phyloP scores from a whole-genome alignment of 2,329 filamentous ascomycete species.

The Colletotrichum eleusines region DNA sequence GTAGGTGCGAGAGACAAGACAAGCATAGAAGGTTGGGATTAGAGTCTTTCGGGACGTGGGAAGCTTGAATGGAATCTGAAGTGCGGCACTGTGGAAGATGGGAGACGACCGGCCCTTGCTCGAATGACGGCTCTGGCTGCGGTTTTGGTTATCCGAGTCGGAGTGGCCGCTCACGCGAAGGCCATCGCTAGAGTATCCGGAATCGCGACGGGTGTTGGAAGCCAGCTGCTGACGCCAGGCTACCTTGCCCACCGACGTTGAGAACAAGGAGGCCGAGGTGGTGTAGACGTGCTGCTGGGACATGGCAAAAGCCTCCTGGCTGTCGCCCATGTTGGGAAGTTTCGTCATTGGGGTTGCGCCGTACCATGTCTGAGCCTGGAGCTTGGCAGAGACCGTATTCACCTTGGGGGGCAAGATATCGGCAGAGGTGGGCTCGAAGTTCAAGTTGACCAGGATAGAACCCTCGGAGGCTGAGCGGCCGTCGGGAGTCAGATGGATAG shows the following conservation, averaged over 20 bases:
- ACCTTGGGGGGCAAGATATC: constrained; percentile 62
- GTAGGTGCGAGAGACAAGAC: constrained; percentile 68
- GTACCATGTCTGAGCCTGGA: constrained; percentile 66
- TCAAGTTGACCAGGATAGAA: constrained; percentile 58
- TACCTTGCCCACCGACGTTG: constrained; percentile 51
- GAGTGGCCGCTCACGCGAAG: constrained; percentile 51
- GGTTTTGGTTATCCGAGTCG: constrained; percentile 50
- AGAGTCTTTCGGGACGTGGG: constrained; percentile 63
- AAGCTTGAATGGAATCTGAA: constrained; percentile 63
- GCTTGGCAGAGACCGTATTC: constrained; percentile 62
- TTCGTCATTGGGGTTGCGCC: constrained; percentile 58
- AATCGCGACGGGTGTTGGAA: constrained; percentile 59
- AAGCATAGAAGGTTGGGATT: constrained; percentile 69
- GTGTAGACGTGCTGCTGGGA: constrained; percentile 59
- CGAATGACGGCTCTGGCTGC: constrained; percentile 38
- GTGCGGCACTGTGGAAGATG: constrained; percentile 55
- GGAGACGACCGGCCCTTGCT: constrained; percentile 45
- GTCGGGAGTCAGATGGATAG: constrained; percentile 64
- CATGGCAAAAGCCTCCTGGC: constrained; percentile 51
- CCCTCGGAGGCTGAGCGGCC: constrained; percentile 58
- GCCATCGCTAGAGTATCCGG: constrained; percentile 64
- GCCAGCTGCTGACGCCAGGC: constrained; percentile 57
- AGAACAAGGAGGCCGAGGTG: constrained; percentile 56
- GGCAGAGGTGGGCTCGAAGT: constrained; percentile 59
- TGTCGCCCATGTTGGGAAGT: constrained; percentile 65